Conservation (phyloP, 805 yeast species). For the Metschnikowia lunata region DNA sequence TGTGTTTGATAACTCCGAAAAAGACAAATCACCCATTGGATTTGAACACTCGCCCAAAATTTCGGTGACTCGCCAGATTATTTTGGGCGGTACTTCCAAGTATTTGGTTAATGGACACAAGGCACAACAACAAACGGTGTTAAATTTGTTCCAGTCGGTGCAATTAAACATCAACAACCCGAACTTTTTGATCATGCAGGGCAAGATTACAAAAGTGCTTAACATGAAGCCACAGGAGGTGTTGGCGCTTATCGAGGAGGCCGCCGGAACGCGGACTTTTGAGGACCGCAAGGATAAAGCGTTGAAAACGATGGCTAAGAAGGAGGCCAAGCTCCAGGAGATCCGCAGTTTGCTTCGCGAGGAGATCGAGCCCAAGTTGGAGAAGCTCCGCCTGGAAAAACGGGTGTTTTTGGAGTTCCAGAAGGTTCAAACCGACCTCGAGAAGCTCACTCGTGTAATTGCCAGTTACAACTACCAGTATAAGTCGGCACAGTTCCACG, state of each 20-base stretch:
- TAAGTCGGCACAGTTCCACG: constrained; percentile 37
- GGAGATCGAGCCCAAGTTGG: constrained; percentile 91
- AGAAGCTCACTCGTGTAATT: constrained; percentile 66
- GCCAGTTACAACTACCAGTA: constrained; percentile 68
- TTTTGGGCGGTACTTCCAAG: constrained; percentile 87
- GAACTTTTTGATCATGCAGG: constrained; percentile 96
- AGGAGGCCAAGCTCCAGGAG: constrained; percentile 78
- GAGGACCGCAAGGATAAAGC: constrained; percentile 93
- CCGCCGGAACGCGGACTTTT: constrained; percentile 95
- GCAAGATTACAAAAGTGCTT: constrained; percentile 93
- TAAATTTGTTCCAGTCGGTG: constrained; percentile 87
- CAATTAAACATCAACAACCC: constrained; percentile 96
- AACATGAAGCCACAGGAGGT: constrained; percentile 95
- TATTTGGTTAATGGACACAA: constrained; percentile 93
- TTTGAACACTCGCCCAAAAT: constrained; percentile 74
- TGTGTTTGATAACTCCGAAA: constrained; percentile 84
- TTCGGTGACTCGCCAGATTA: constrained; percentile 87
- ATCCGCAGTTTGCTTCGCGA: constrained; percentile 69
- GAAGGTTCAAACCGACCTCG: constrained; percentile 75
- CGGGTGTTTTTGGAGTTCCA: constrained; percentile 81
- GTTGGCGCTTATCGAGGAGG: constrained; percentile 89
- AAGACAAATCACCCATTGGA: constrained; percentile 77
- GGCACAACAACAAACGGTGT: constrained; percentile 90
- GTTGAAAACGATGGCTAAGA: constrained; percentile 84
- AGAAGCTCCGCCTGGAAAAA: constrained; percentile 74